A percentile compares a stretch with the other conserved stretches of the same genome.
Conservation (phyloP, 768 basidiomycete species). For the Nidularia sp. region DNA sequence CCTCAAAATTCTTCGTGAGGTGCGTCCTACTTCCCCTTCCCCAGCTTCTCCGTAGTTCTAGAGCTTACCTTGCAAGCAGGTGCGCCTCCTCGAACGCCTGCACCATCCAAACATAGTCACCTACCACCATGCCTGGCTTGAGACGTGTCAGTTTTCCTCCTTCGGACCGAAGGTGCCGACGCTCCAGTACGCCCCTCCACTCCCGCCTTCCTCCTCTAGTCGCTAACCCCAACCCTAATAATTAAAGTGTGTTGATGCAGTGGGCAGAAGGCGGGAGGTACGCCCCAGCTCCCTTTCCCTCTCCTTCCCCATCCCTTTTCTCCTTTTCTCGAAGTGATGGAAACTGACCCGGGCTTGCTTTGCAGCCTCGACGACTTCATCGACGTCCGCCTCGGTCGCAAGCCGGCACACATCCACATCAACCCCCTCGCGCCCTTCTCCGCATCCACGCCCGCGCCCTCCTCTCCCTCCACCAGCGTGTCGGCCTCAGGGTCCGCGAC, state of each 20-base stretch:
- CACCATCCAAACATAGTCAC: constrained; percentile 93
- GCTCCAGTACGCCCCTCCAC: constrained; percentile 57
- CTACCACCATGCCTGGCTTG: constrained; percentile 95
- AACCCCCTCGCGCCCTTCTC: constrained; percentile 27
- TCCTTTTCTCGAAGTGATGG: neutral
- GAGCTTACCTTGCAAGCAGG: constrained; percentile 28
- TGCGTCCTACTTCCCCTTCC: constrained; percentile 14
- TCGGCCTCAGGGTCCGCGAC: neutral
- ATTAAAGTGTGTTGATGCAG: constrained; percentile 77
- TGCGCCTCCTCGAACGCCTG: constrained; percentile 79
- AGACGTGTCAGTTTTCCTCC: constrained; percentile 77
- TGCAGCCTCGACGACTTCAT: constrained; percentile 80
- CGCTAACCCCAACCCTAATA: too few species aligned
- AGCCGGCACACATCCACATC: constrained; percentile 44
- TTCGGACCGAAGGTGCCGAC: constrained; percentile 89
- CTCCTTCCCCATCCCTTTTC: too few species aligned
- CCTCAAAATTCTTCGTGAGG: constrained; percentile 77
- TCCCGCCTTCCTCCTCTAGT: neutral
- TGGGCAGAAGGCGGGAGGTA: constrained; percentile 87
- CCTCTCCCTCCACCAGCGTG: constrained; percentile 11
- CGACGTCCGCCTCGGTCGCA: constrained; percentile 68
- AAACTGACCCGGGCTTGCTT: neutral
- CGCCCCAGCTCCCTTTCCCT: neutral
- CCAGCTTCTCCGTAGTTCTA: neutral
- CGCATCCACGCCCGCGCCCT: constrained; percentile 10